phyloP scores from a whole-genome alignment of 192 early-diverging fungal species.

The Entrophospora sp. region DNA sequence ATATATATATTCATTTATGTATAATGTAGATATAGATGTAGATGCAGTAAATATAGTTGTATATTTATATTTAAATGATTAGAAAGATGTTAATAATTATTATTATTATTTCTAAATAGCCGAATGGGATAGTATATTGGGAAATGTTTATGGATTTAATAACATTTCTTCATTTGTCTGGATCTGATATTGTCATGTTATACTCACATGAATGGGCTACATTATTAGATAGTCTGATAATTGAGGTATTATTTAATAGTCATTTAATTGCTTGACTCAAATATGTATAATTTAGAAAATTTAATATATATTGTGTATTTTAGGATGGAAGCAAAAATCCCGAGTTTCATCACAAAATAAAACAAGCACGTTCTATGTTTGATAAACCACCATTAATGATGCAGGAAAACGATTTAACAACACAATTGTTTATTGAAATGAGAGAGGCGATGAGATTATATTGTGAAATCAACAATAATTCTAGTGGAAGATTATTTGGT shows the following conservation, averaged over 20 bases:
- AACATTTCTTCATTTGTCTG: conserved; percentile 26
- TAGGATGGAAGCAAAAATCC: neutral
- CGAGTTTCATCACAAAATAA: conserved; percentile 12
- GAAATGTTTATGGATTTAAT: conserved; percentile 32
- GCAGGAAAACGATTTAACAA: conserved; percentile 18
- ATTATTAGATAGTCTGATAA: conserved; percentile 25
- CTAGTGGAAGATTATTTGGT: conserved; percentile 14
- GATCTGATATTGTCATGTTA: conserved; percentile 26
- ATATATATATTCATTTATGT: too few species aligned
- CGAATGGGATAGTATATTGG: conserved; percentile 20
- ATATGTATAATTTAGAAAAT: neutral
- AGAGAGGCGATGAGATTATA: conserved; percentile 30
- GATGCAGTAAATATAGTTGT: too few species aligned
- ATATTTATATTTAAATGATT: too few species aligned
- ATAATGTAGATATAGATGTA: too few species aligned
- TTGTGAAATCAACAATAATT: conserved; percentile 10
- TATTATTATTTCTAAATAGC: neutral
- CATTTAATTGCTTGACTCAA: neutral
- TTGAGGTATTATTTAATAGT: conserved; percentile 18
- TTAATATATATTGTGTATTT: neutral
- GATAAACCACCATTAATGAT: conserved; percentile 29
- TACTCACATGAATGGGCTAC: conserved; percentile 33
- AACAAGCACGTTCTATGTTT: conserved; percentile 29
- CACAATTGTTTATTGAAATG: conserved; percentile 32
- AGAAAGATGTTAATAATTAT: neutral